phyloP scores from a whole-genome alignment of 306 rosid genomes.

The Quillaja saponaria region DNA sequence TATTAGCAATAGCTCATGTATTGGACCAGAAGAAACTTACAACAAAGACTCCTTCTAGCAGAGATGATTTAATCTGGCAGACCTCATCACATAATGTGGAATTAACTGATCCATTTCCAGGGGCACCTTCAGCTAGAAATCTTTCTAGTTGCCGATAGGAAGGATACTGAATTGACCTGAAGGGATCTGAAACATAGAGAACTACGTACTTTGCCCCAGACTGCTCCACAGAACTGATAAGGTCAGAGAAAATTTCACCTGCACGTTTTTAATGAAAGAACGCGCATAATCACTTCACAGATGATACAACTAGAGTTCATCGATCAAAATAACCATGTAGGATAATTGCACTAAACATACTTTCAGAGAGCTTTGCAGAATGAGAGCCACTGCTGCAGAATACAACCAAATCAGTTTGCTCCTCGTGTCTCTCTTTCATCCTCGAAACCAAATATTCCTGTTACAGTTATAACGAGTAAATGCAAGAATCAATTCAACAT shows the following conservation, averaged over 20 bases:
- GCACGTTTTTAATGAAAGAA: slow-evolving; percentile 29
- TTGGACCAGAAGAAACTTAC: slow-evolving; percentile 46
- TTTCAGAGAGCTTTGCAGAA: slow-evolving; percentile 55
- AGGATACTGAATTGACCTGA: slow-evolving; percentile 60
- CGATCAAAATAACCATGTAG: background rate
- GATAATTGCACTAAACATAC: slow-evolving; percentile 45
- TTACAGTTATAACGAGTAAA: slow-evolving; percentile 23
- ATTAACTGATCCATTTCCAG: slow-evolving; percentile 48
- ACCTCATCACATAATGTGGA: slow-evolving; percentile 63
- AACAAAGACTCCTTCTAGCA: slow-evolving; percentile 85
- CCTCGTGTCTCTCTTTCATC: slow-evolving; percentile 49
- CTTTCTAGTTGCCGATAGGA: slow-evolving; percentile 69
- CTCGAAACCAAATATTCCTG: slow-evolving; percentile 79
- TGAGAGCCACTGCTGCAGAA: slow-evolving; percentile 59
- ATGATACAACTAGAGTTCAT: slow-evolving; percentile 25
- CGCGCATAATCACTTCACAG: slow-evolving; percentile 22
- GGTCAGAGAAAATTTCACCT: slow-evolving; percentile 65
- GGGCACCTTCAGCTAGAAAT: slow-evolving; percentile 68
- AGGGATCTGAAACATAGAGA: slow-evolving; percentile 82
- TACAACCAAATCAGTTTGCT: slow-evolving; percentile 73
- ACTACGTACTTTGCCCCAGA: slow-evolving; percentile 81
- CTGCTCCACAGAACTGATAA: slow-evolving; percentile 65
- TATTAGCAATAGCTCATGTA: no score
- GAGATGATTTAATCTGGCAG: slow-evolving; percentile 88
- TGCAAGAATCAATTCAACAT: slow-evolving; percentile 35